Percentiles rank a stretch among this genome's conserved stretches.
Evolutionary conservation across 1,284 basidiomycete genomes (phyloP).

Genomic region (Irpex sp.): DNA sequence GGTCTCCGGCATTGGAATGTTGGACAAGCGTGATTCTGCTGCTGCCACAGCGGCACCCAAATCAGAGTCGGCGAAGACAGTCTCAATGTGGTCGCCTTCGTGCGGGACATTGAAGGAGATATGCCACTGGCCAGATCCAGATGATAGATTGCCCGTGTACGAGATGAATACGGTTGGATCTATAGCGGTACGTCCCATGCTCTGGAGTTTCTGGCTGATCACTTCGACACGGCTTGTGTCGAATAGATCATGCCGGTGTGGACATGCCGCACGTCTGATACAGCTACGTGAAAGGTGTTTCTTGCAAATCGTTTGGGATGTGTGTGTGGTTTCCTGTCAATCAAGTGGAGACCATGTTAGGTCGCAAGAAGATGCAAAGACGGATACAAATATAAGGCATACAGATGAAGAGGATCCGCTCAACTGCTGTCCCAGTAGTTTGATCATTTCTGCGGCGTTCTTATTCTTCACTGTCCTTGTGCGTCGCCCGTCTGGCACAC

Average conservation of each 20-base stretch:
- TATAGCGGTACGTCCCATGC: neutral
- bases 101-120: neutral
- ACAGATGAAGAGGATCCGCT: neutral
- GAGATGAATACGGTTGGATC: neutral
- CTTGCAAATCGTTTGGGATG: neutral
- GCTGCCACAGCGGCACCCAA: neutral
- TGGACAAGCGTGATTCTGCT: neutral
- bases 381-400: neutral
- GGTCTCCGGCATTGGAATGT: neutral
- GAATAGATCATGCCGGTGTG: neutral
- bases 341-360: too few species aligned
- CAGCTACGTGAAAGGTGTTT: neutral
- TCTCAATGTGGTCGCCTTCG: neutral
- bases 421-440: neutral
- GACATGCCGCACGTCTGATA: neutral
- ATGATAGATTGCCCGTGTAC: neutral
- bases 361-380: neutral
- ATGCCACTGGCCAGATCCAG: neutral
- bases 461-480: neutral
- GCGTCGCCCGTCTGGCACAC: neutral
- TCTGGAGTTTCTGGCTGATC: neutral
- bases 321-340: neutral
- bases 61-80: neutral
- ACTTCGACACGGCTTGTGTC: neutral
- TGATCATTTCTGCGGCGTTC: neutral